phyloP scores from a whole-genome alignment of 768 basidiomycete genomes.

The Amanita subjunquillea region DNA sequence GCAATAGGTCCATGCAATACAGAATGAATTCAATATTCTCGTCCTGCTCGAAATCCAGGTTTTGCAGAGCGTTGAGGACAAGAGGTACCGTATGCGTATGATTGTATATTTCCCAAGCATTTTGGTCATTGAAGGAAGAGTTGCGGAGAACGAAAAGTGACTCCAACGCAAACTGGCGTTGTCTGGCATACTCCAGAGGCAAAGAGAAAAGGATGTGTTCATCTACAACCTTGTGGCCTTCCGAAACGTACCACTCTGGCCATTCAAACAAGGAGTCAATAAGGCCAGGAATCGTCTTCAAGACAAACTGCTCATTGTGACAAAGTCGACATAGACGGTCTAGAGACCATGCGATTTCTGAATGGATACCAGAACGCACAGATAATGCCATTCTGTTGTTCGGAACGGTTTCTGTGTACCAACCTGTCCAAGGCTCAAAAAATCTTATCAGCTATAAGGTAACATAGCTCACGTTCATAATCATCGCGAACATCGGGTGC shows the following conservation, averaged over 20 bases:
- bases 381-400: slow-evolving; percentile 90
- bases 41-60: slow-evolving; percentile 51
- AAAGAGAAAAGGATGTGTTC: slow-evolving; percentile 47
- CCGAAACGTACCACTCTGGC: slow-evolving; percentile 74
- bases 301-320: slow-evolving; percentile 65
- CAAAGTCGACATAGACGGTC: slow-evolving; percentile 77
- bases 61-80: slow-evolving; percentile 53
- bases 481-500: slow-evolving; percentile 53
- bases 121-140: slow-evolving; percentile 58
- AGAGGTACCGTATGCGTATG: slow-evolving; percentile 57
- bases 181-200: slow-evolving; percentile 36
- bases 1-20: slow-evolving; percentile 62
- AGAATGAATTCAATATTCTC: slow-evolving; percentile 65
- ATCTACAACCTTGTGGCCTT: slow-evolving; percentile 40
- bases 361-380: slow-evolving; percentile 69
- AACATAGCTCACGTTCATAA: slow-evolving; percentile 52
- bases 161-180: slow-evolving; percentile 72
- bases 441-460: not conserved
- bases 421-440: slow-evolving; percentile 35
- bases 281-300: slow-evolving; percentile 66
- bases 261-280: slow-evolving; percentile 80
- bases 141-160: slow-evolving; percentile 85
- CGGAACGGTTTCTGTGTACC: slow-evolving; percentile 74
- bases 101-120: slow-evolving; percentile 47
- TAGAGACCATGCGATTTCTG: slow-evolving; percentile 85